Base-by-base conservation (phyloP, 306 rosid genomes). In the Corylus heterophylla region DNA sequence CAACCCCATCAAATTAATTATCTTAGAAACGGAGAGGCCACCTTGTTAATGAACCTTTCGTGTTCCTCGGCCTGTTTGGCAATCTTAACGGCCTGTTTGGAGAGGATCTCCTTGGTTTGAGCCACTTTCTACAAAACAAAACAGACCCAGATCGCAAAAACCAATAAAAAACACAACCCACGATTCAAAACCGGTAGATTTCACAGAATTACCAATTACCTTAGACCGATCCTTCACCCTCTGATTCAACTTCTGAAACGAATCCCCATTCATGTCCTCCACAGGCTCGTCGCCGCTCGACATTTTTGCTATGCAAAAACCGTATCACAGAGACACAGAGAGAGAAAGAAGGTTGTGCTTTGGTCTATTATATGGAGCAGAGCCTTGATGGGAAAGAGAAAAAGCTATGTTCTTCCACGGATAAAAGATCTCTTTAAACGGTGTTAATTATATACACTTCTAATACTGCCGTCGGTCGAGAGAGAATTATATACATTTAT, bases 31-130 rank as follows among this genome's bases (percentile, higher is more conserved):
- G 18, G 39, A 70, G 69, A 74, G 1, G 10, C 73, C 39, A 92
- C 98, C 97, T 94, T 94, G 74, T 83, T 90, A 70, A 92, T 92
- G 85, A 94, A 90, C 49, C 90, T 82, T 74, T 94, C 97, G 61
- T 94, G 97, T 72, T 94, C 97, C 77, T 94, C 92, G 0, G 98
- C 98, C 82, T 89, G 94, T 77, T 90, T 90, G 54, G 96, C 94
- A 79, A 94, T 87, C 89, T 89, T 92, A 74, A 86, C 85, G 12
- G 97, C 98, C 74, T 93, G 97, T 74, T 91, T 88, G 8, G 93
- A 91, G 0, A 93, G 81, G 17, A 93, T 83, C 83, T 88, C 91
- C 83, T 90, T 86, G 54, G 88, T 88, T 47, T 85, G 81, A 76
- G 83, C 90, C 80, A 89, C 89, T 84, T 84, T 84, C 90, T 89